Percentiles rank a stretch among this genome's conserved stretches.
These are phyloP conservation scores for Acacia confusa DNA, from an alignment of 306 rosid genomes.

Conservation along the genomic window DNA sequence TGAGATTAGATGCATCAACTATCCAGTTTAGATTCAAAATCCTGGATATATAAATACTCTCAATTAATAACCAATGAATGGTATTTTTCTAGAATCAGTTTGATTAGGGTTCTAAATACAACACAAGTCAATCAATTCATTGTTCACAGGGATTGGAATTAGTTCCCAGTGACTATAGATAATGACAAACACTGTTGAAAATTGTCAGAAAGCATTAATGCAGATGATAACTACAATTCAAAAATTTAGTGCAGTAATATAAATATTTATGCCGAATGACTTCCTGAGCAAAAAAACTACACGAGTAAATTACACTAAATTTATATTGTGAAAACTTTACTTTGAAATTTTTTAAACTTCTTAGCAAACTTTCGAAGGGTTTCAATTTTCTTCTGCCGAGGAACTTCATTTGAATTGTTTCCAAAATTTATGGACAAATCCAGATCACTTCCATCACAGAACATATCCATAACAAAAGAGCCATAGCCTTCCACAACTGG, in stretches of 20 bases:
- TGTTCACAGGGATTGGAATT: not conserved
- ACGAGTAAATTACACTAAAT: not conserved
- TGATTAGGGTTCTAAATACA: not conserved
- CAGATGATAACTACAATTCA: conserved; percentile 2
- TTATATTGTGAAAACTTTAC: conserved; percentile 30
- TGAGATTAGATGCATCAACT: not conserved
- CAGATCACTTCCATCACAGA: conserved; percentile 43
- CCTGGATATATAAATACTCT: not conserved
- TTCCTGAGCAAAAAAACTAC: not conserved
- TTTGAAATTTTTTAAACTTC: conserved; percentile 34
- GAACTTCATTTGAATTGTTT: conserved; percentile 21
- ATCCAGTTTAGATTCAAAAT: not conserved
- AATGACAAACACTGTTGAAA: not conserved
- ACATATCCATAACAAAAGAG: conserved; percentile 55
- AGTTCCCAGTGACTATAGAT: not conserved
- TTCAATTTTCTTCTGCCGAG: conserved; percentile 34
- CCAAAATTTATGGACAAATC: conserved; percentile 48
- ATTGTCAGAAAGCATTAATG: conserved; percentile 13
- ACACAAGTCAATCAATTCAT: conserved; percentile 15
- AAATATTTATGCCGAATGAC: not conserved
- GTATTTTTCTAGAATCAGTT: conserved; percentile 5
- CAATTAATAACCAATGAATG: not conserved
- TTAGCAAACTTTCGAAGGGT: conserved; percentile 37
- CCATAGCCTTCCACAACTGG: conserved; percentile 54
- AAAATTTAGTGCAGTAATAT: not conserved